phyloP scores from a whole-genome alignment of 164 flowering plant species.

The Vitis riparia region DNA sequence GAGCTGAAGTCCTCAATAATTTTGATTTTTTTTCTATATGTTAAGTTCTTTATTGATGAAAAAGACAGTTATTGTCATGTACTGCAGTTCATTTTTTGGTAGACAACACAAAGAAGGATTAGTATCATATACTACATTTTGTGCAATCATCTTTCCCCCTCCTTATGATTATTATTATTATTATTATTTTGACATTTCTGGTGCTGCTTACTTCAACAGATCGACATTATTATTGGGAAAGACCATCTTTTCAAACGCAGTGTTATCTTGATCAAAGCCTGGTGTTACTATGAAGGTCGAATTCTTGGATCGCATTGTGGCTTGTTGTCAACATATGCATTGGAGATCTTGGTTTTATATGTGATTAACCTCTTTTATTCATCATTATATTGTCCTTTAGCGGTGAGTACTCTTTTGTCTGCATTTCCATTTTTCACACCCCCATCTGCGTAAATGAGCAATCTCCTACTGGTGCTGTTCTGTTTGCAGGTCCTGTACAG shows the following conservation, averaged over 20 bases:
- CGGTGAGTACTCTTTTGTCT: constrained; percentile 17
- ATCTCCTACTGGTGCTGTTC: neutral
- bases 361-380: constrained; percentile 31
- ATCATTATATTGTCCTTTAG: constrained; percentile 33
- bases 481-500: constrained; percentile 24
- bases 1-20: no score
- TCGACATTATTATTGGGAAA: constrained; percentile 29
- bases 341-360: constrained; percentile 33
- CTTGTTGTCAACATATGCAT: constrained; percentile 40
- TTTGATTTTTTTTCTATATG: no score
- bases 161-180: neutral
- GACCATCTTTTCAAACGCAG: constrained; percentile 46
- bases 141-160: no score
- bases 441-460: neutral
- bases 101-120: no score
- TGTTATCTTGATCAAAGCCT: constrained; percentile 40
- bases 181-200: neutral
- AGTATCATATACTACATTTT: no score
- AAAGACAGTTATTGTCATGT: no score
- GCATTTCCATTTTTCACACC: neutral
- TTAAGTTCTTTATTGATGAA: no score
- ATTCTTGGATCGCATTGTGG: constrained; percentile 42
- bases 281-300: constrained; percentile 50
- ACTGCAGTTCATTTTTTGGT: no score
- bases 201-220: constrained; percentile 19